phyloP scores from a whole-genome alignment of 2,329 filamentous ascomycete species.

The Ascochyta viciae-villosae region DNA sequence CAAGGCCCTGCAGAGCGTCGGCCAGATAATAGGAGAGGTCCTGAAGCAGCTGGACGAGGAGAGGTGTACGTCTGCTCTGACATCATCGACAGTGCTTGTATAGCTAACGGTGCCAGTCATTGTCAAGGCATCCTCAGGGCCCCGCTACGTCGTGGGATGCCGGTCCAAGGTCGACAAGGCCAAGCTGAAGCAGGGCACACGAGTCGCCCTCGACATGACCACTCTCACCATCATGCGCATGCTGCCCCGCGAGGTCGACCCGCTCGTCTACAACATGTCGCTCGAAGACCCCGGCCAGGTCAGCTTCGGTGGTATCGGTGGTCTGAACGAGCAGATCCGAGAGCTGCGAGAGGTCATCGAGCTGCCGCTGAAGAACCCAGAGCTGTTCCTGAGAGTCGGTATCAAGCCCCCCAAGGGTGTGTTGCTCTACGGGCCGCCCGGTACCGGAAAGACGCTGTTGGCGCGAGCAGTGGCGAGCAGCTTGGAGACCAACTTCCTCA shows the following conservation, averaged over 20 bases:
- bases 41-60: constrained; percentile 99
- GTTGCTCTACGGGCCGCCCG: constrained; percentile 91
- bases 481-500: constrained; percentile 97
- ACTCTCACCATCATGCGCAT: constrained; percentile 99
- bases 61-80: constrained; percentile 73
- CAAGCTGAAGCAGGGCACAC: constrained; percentile 97
- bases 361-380: constrained; percentile 96
- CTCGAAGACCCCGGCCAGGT: constrained; percentile 96
- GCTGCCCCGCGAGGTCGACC: constrained; percentile 97
- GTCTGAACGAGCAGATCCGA: constrained; percentile 96
- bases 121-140: constrained; percentile 96
- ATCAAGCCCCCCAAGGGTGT: constrained; percentile 99
- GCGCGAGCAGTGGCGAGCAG: constrained; percentile 95
- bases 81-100: not conserved
- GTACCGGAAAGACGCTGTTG: constrained; percentile 94
- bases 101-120: constrained; percentile 70
- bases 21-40: constrained; percentile 98
- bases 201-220: constrained; percentile 98
- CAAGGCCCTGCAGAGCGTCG: constrained; percentile 98
- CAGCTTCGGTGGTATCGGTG: constrained; percentile 97
- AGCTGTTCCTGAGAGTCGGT: constrained; percentile 93
- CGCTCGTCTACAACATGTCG: constrained; percentile 99
- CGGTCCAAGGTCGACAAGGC: constrained; percentile 97
- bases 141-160: constrained; percentile 97
- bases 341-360: constrained; percentile 98